Base-by-base conservation (phyloP, 1,284 basidiomycete genomes). In the Sphaerobolus stellatus region DNA sequence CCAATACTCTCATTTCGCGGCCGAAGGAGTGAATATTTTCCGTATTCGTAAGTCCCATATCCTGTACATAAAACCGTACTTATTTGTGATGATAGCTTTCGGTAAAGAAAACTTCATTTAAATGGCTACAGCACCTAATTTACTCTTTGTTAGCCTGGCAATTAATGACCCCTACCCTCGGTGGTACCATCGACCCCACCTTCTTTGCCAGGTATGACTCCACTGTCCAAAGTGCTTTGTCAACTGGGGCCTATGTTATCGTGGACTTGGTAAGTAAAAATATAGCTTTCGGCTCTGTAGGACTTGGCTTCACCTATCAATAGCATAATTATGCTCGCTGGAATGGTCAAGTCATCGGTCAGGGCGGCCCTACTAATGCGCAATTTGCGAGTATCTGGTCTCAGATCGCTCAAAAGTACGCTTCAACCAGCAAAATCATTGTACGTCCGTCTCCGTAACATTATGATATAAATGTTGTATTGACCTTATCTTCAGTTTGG, bases 381-480 rank as follows among this genome's bases (percentile, higher is more conserved):
- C 62, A 79, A 50, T 82, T 84, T 58, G 82, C 82, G 2, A 66
- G 68, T 28, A 65, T 82, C 22, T 86, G 84, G 84, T 71, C 70
- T 5, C 73, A 79, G 57, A 67, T 84, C 38, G 81, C 82, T 11
- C 61, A 69, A 5, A 75, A 80, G 62, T 84, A 83, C 63, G 73
- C 72, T 41, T 63, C 61, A 55, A 72, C 81, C 57, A 57, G 71
- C 22, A 75, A 74, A 47, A 72, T 83, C 60, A 82, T 83, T 54
- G 84, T 70, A 44, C 64, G 63, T 58, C 9, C 43, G 13, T n/a
- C n/a, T n/a, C n/a, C n/a, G n/a, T n/a, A n/a, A n/a, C n/a, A n/a
- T n/a, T n/a, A n/a, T n/a, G n/a, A n/a, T n/a, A n/a, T n/a, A n/a
- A n/a, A n/a, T n/a, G n/a, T n/a, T n/a, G n/a, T n/a, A n/a, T n/a